Base-by-base conservation (phyloP, 768 basidiomycete genomes). In the Suillus discolor region DNA sequence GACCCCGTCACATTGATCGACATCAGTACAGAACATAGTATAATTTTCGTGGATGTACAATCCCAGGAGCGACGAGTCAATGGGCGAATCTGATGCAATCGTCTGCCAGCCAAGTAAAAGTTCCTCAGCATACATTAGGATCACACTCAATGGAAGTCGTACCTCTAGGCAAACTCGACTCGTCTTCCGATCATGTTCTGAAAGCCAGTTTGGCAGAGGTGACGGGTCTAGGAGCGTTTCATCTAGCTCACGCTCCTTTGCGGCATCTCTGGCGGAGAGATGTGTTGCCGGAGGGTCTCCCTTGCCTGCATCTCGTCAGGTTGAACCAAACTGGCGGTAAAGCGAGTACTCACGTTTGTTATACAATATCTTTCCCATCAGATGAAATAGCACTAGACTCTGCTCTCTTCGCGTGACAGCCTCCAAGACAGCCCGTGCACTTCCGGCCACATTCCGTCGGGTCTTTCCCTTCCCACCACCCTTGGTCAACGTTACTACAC, bases 21-120 rank as follows among this genome's bases (percentile, higher is more conserved):
- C 75, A 44, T 90, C 86, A 49, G 83, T 80, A 72, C 93, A 96
- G 72, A 93, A 99, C 64, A 90, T 89, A 0, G 90, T 84, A 70
- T 96, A 94, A 73, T 97, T 99, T 75, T 99, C 96, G 70, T 99
- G 97, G 11, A 96, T 82, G 73, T 98, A 99, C 8, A 97, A 77
- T 3, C 90, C 90, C 67, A 96, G 91, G 2, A 98, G 80, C 2
- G 93, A 93, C 1, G 94, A 88, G 77, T 99, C 97, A 63, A 99
- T 90, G 0, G 97, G 95, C 0, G 92, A 92, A 73, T 94, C 91
- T 1, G 90, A 86, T 72, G 91, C 92, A 4, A 98, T 78, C 13
- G 75, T 74, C 94, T 96, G 65, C 2, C 53, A 5, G 38, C 34
- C 5, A 18, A 28, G 23, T 31, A 11, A 64, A 41, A n/a, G 6